Percentiles rank a stretch among this genome's conserved stretches.
Evolutionary conservation across 257 asterid genomes (phyloP).

Genomic region (Fraxinus quadrangulata): DNA sequence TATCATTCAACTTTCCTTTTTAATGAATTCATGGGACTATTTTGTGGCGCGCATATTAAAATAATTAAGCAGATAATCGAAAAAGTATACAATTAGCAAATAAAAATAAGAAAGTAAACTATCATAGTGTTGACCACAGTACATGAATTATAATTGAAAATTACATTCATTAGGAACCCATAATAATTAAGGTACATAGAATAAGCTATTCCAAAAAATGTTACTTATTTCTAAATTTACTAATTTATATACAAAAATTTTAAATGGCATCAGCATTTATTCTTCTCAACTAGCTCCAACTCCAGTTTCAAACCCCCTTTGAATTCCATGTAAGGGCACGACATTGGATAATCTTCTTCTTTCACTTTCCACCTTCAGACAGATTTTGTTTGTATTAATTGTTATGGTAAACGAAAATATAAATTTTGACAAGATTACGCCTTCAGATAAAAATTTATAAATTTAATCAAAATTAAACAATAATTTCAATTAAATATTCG

Average conservation of each 20-base stretch:
- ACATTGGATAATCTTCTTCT: constrained; percentile 59
- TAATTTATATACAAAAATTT: background rate
- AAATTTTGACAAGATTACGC: no score
- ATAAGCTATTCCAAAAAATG: background rate
- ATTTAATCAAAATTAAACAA: no score
- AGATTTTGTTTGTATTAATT: background rate
- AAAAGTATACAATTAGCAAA: background rate
- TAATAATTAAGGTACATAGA: background rate
- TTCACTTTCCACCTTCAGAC: constrained; percentile 57
- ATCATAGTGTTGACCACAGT: background rate
- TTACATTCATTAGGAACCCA: background rate
- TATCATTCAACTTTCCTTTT: no score
- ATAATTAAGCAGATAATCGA: no score
- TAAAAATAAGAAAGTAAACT: no score
- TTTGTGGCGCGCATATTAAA: background rate
- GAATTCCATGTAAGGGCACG: constrained; percentile 69
- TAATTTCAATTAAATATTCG: no score
- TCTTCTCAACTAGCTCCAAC: constrained; percentile 34
- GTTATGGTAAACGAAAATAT: no score
- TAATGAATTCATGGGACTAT: no score
- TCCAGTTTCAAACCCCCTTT: constrained; percentile 48
- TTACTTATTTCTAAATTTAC: background rate
- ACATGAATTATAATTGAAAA: background rate
- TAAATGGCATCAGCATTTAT: background rate
- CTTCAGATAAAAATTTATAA: no score